Evolutionary conservation across 164 flowering plant species (phyloP).

Genomic region (Saururus chinensis): DNA sequence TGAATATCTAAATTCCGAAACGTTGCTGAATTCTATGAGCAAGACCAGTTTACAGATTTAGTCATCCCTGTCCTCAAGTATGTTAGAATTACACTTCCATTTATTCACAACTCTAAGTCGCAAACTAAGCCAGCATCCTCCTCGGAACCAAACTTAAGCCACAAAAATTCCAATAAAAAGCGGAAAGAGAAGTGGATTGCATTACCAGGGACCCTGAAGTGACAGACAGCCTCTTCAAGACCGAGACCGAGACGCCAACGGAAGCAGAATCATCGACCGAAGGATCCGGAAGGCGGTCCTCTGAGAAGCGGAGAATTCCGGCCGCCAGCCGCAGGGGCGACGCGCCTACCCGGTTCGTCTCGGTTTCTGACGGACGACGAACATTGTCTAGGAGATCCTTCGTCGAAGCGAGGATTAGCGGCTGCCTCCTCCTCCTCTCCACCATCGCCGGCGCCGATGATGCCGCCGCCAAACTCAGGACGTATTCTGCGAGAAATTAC

Average conservation of each 20-base stretch:
- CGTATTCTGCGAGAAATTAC: too few relatives aligned
- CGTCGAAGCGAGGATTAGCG: constrained; percentile 65
- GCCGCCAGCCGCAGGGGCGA: constrained; percentile 27
- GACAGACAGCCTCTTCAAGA: constrained; percentile 45
- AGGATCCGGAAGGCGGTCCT: constrained; percentile 11
- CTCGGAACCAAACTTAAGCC: too few relatives aligned
- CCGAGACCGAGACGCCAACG: constrained; percentile 49
- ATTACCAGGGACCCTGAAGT: constrained; percentile 73
- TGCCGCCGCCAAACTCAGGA: neutral
- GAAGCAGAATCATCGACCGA: constrained; percentile 46
- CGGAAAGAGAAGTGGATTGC: neutral
- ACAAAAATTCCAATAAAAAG: neutral
- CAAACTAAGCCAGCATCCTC: too few relatives aligned
- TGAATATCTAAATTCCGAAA: too few relatives aligned
- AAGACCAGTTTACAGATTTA: neutral
- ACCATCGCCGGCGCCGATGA: constrained; percentile 23
- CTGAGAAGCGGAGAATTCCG: constrained; percentile 48
- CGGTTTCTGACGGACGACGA: constrained; percentile 13
- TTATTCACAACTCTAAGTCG: too few relatives aligned
- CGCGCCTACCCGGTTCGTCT: neutral
- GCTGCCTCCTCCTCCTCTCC: constrained; percentile 39
- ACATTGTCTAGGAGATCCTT: constrained; percentile 40
- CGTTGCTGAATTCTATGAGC: too few relatives aligned
- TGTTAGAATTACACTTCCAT: too few relatives aligned
- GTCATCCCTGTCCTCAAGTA: too few relatives aligned